Evolutionary conservation across 2,329 filamentous ascomycete species (phyloP), one percentile per base, ranked within the genome.

Genomic region (Dactylellina cionopaga): DNA sequence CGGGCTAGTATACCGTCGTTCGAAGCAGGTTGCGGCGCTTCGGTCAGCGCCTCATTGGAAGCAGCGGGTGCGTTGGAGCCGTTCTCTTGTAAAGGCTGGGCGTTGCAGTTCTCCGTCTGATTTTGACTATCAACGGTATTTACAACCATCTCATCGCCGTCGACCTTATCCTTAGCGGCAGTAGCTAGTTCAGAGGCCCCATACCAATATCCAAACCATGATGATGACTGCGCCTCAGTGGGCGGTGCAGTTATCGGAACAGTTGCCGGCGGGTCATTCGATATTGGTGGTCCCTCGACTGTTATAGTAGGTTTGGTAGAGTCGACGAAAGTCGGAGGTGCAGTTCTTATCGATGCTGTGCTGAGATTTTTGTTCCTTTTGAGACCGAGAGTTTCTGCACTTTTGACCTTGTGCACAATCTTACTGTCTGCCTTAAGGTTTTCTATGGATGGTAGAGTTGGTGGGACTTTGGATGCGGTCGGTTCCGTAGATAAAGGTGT

Each of bases 171-270:
- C 29, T 46, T 49, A 3, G 35, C 22, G 27, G 27, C 6, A 9
- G 54, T 25, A 13, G 46, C 51, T 19, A 10, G 27, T 54, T 46
- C 59, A 10, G 29, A 25, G 15, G 44, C 10, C 11, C 68, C 68
- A 17, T 72, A 72, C 68, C 68, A 72, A 35, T 65, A 65, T 41
- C 68, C 68, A 31, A 72, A 59, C 68, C 68, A 72, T 19, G 68
- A 72, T 49, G 59, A 51, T 24, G 37, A 37, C 25, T 44, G 6
- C 15, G 52, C 10, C 33, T 59, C 44, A 15, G 39, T 51, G 35
- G 27, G 29, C 24, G 10, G 44, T 35, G 17, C 15, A 29, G 43
- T n/a, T 9, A 22, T 51, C 1, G 44, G 29, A 13, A 19, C 29
- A 9, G 22, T 19, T 0, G 56, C 15, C 6, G 41, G 13, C 4